Base-by-base conservation (phyloP, 306 rosid genomes). In the Vigna nakashimae region DNA sequence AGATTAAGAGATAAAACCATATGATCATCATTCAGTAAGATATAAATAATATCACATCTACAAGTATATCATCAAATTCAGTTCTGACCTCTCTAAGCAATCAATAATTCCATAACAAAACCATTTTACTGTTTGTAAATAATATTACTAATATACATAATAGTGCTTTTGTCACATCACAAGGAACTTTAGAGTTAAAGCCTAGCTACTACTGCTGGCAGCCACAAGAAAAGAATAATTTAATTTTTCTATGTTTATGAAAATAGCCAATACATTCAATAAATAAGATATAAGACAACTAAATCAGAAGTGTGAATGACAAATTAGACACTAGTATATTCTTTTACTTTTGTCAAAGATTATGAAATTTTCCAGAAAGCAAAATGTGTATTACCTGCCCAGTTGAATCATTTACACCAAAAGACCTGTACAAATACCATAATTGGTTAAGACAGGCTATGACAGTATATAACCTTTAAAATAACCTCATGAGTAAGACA, bases 341-440 rank as follows among this genome's bases (percentile, higher is more conserved):
- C 69, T 38, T 67, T 70, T 45, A 53, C 43, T 50, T 79, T 68
- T 28, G n/a, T n/a, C n/a, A n/a, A 30, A 62, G 75, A 73, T 32
- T 64, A 59, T 48, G 46, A 75, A 59, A 71, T 32, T 71, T 22
- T 72, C 78, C 48, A 24, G 45, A 45, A 52, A 76, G 36, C 28
- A 80, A 81, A 87, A 74, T 70, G 76, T 55, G 32, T 85, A n/a
- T 38, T 65, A 95, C 99, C 96, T 91, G 97, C 26, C 92, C 96
- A 40, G 80, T 79, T 77, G 90, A 81, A 72, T 92, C 99, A 46
- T 77, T 91, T 75, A 96, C 97, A 79, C 82, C 57, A 17, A 92
- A 87, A 79, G 62, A 84, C 85, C 99, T 95, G 89, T 69, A 88
- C 20, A 65, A 75, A 83, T 51, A 76, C 32, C 80, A 73, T 8